phyloP scores from a whole-genome alignment of 495 filamentous ascomycete species.

The Neurospora sp. region DNA sequence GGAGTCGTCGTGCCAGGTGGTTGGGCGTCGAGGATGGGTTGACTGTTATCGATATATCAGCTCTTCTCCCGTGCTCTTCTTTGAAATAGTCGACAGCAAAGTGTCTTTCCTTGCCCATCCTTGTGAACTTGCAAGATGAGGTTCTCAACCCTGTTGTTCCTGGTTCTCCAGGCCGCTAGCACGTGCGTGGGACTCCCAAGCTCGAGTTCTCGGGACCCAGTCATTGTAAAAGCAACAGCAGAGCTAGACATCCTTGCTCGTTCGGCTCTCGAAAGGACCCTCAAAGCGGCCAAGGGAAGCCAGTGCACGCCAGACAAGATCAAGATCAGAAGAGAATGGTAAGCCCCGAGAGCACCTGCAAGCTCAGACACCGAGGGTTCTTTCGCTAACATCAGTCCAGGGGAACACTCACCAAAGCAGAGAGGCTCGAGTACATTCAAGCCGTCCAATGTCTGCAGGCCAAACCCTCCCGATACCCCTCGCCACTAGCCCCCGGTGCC shows the following conservation, averaged over 20 bases:
- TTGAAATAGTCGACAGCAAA: not conserved
- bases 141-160: not conserved
- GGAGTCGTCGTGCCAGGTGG: not conserved
- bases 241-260: not conserved
- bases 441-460: conserved; percentile 54
- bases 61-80: not conserved
- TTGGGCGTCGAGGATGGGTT: not conserved
- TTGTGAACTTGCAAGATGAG: not conserved
- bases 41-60: not conserved
- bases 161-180: not conserved
- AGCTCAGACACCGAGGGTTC: not conserved
- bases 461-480: conserved; percentile 38
- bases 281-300: not conserved
- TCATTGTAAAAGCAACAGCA: not conserved
- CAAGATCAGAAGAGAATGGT: conserved; percentile 13
- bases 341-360: not conserved
- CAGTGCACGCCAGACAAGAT: conserved; percentile 26
- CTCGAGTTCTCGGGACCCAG: not conserved
- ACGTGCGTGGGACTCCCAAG: not conserved
- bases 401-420: conserved; percentile 30
- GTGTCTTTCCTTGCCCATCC: not conserved
- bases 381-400: conserved; percentile 17
- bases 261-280: not conserved
- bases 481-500: conserved; percentile 22
- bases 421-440: conserved; percentile 49